Percentiles rank a stretch among this genome's conserved stretches.
phyloP scores from a whole-genome alignment of 1,284 basidiomycete genomes.

The Agroathelia rolfsii region DNA sequence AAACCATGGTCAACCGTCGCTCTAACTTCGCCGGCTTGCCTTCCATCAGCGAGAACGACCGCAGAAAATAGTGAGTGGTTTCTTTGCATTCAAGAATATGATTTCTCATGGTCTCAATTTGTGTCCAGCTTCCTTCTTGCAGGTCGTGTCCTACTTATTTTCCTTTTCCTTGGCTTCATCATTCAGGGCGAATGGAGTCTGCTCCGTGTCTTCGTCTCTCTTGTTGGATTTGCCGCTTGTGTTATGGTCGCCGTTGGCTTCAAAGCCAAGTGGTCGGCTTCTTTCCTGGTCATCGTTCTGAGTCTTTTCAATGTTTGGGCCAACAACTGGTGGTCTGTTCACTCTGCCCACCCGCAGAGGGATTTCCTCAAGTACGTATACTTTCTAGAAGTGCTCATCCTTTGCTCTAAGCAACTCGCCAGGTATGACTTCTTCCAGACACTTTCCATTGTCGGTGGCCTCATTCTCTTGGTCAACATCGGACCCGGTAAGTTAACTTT shows the following conservation, averaged over 20 bases:
- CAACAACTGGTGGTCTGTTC: slow-evolving; percentile 99
- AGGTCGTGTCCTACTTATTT: slow-evolving; percentile 94
- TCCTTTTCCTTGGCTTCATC: slow-evolving; percentile 98
- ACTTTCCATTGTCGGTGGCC: slow-evolving; percentile 92
- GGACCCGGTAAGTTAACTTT: slow-evolving; percentile 81
- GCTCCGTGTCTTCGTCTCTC: slow-evolving; percentile 76
- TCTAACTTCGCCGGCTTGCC: slow-evolving; percentile 90
- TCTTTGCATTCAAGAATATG: slow-evolving; percentile 4
- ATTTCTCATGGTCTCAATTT: too few species aligned
- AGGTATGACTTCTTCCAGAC: slow-evolving; percentile 95
- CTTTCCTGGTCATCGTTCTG: slow-evolving; percentile 90
- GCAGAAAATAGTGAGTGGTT: slow-evolving; percentile 94
- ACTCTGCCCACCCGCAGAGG: slow-evolving; percentile 85
- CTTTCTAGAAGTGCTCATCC: not conserved
- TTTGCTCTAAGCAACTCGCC: slow-evolving; percentile 11
- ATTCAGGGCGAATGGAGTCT: slow-evolving; percentile 89
- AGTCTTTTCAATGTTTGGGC: slow-evolving; percentile 95
- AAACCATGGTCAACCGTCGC: slow-evolving; percentile 83
- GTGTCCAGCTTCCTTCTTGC: slow-evolving; percentile 90
- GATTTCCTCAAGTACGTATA: slow-evolving; percentile 86
- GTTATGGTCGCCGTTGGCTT: slow-evolving; percentile 97
- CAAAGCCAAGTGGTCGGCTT: slow-evolving; percentile 98
- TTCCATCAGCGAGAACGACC: slow-evolving; percentile 86
- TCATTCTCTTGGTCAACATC: slow-evolving; percentile 96
- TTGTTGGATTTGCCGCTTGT: slow-evolving; percentile 87